Evolutionary conservation across 1,284 basidiomycete species (phyloP).

Genomic region (Jaminaea rosea): DNA sequence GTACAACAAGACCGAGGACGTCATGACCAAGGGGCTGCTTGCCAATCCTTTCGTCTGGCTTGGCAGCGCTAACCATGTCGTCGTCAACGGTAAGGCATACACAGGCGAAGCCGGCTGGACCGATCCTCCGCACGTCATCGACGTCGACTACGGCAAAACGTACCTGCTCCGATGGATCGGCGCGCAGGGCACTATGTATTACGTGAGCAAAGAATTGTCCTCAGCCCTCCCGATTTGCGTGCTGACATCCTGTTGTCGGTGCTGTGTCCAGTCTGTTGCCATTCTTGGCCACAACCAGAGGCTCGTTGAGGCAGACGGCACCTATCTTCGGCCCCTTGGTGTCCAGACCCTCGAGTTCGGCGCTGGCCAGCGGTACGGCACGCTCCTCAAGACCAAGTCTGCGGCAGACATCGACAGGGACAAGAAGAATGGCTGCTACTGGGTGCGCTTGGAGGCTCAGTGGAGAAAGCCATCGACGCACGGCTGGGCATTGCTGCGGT

Average conservation of each 20-base stretch:
- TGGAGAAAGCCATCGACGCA: conserved; percentile 13
- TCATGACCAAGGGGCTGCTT: conserved; percentile 11
- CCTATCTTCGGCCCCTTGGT: too few species aligned
- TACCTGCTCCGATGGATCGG: conserved; percentile 24
- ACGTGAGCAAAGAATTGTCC: background rate
- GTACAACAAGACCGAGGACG: conserved; percentile 7
- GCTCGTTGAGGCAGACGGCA: conserved; percentile 34
- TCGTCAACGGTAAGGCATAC: conserved; percentile 22
- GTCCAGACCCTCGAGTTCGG: conserved; percentile 11
- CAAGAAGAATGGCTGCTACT: conserved; percentile 17
- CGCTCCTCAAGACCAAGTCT: conserved; percentile 12
- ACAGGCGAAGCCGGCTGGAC: conserved; percentile 1
- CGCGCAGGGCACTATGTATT: conserved; percentile 14
- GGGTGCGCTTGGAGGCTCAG: conserved; percentile 19
- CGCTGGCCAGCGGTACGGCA: conserved; percentile 31
- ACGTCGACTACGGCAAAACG: conserved; percentile 22
- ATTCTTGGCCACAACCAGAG: conserved; percentile 13
- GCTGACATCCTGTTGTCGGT: background rate
- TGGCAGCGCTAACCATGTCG: conserved; percentile 18
- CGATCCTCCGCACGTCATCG: conserved; percentile 7
- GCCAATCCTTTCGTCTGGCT: conserved; percentile 30
- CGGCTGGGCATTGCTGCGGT: conserved; percentile 9
- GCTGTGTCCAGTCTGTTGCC: background rate
- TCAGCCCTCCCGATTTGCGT: too few species aligned
- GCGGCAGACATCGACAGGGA: conserved; percentile 13